phyloP scores from a whole-genome alignment of 208 protist species.

The Leptomonas pyrrhocoris region DNA sequence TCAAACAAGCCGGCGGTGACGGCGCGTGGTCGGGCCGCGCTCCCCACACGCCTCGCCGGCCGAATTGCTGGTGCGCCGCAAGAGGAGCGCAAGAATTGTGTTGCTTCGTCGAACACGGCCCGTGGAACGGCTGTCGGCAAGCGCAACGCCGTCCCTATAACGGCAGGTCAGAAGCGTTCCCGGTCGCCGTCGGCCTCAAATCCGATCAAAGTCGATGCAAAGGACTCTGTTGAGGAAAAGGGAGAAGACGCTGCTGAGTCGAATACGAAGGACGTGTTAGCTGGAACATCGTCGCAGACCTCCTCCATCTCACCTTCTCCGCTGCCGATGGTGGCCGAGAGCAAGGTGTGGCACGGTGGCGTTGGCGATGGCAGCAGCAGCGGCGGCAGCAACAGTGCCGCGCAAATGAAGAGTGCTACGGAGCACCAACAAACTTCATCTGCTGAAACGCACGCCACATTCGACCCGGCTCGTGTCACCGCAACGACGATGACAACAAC shows the following conservation, averaged over 20 bases:
- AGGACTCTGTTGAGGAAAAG: background rate
- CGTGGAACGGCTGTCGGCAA: background rate
- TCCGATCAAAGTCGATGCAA: background rate
- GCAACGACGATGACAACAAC: background rate
- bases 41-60: background rate
- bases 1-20: background rate
- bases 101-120: background rate
- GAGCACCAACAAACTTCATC: background rate
- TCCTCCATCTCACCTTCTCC: conserved; percentile 9
- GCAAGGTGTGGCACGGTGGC: conserved; percentile 1
- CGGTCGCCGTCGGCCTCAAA: conserved; percentile 9
- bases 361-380: background rate
- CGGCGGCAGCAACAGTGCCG: background rate
- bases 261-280: too few species aligned
- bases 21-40: background rate
- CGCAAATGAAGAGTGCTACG: background rate
- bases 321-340: conserved; percentile 18
- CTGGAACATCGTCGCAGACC: background rate
- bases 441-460: background rate
- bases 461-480: background rate
- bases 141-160: background rate
- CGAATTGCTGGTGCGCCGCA: background rate
- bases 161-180: conserved; percentile 11
- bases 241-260: background rate
- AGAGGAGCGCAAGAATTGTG: background rate